Conservation (phyloP, 225 moss, liverwort and hornwort genomes). For the Physcomitrellopsis africana region DNA sequence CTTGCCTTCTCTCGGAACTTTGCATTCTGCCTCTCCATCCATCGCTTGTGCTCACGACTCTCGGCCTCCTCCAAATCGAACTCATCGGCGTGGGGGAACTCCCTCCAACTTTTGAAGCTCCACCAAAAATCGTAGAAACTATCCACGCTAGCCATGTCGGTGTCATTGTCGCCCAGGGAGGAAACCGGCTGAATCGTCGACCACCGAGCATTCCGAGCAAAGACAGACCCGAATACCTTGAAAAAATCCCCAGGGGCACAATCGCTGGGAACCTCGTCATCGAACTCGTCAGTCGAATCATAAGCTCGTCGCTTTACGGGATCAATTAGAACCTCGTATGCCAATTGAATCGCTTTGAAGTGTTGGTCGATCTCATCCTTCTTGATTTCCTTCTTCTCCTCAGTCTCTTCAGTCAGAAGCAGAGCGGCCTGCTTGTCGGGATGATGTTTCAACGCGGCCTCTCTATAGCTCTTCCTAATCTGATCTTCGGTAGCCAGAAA, state of each 20-base stretch:
- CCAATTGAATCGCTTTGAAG: conserved; percentile 97
- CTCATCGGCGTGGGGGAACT: conserved; percentile 97
- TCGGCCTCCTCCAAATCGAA: conserved; percentile 96
- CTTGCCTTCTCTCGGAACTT: conserved; percentile 95
- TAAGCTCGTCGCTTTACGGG: conserved; percentile 84
- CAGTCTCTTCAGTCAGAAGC: conserved; percentile 77
- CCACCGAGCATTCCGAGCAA: conserved; percentile 95
- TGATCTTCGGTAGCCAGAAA: conserved; percentile 96
- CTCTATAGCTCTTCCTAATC: conserved; percentile 96
- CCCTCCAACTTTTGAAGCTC: conserved; percentile 95
- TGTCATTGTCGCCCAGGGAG: conserved; percentile 66
- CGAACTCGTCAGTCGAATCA: conserved; percentile 96
- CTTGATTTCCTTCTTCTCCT: conserved; percentile 74
- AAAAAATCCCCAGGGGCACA: conserved; percentile 79
- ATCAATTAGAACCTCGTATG: conserved; percentile 92
- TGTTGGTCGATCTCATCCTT: conserved; percentile 94
- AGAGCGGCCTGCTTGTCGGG: conserved; percentile 94
- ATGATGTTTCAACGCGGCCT: conserved; percentile 92
- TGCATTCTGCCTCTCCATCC: conserved; percentile 98
- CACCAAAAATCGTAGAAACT: conserved; percentile 95
- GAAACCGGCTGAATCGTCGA: conserved; percentile 86
- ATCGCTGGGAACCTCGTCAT: conserved; percentile 91
- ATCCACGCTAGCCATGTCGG: conserved; percentile 67
- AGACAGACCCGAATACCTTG: conserved; percentile 86
- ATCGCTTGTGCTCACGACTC: conserved; percentile 95